Percentiles rank a stretch among this genome's conserved stretches.
These are phyloP conservation scores for Mimosa pudica DNA, from an alignment of 306 rosid species.

Conservation along the genomic window DNA sequence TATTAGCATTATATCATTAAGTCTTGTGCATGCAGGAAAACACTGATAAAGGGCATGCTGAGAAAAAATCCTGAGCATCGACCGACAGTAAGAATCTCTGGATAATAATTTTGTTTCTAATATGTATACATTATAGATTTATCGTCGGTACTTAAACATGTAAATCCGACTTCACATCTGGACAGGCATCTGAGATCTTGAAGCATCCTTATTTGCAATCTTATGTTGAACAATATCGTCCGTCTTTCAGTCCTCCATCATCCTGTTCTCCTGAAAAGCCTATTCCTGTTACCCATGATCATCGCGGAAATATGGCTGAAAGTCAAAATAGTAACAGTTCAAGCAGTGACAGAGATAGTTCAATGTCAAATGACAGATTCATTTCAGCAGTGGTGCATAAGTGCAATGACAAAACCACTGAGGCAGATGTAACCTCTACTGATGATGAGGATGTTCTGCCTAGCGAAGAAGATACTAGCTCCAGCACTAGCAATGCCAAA, in stretches of 20 bases:
- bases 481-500: conserved; percentile 43
- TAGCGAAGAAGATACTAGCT: conserved; percentile 53
- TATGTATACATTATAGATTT: conserved; percentile 25
- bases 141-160: conserved; percentile 27
- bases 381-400: conserved; percentile 39
- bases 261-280: conserved; percentile 66
- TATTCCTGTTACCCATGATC: conserved; percentile 42
- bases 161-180: conserved; percentile 33
- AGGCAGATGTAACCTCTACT: conserved; percentile 55
- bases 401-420: conserved; percentile 56
- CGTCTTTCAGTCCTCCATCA: conserved; percentile 61
- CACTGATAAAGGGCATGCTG: conserved; percentile 94
- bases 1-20: conserved; percentile 10
- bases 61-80: conserved; percentile 96
- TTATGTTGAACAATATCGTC: conserved; percentile 77
- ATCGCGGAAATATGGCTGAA: conserved; percentile 76
- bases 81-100: conserved; percentile 70
- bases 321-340: conserved; percentile 90
- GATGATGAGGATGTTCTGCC: conserved; percentile 65
- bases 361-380: conserved; percentile 70
- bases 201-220: conserved; percentile 97
- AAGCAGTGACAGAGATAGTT: conserved; percentile 84
- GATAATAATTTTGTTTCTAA: conserved; percentile 21
- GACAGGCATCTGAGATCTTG: conserved; percentile 92
- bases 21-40: conserved; percentile 67